phyloP scores from a whole-genome alignment of 495 filamentous ascomycete genomes.

The Neurospora tetrasperma region DNA sequence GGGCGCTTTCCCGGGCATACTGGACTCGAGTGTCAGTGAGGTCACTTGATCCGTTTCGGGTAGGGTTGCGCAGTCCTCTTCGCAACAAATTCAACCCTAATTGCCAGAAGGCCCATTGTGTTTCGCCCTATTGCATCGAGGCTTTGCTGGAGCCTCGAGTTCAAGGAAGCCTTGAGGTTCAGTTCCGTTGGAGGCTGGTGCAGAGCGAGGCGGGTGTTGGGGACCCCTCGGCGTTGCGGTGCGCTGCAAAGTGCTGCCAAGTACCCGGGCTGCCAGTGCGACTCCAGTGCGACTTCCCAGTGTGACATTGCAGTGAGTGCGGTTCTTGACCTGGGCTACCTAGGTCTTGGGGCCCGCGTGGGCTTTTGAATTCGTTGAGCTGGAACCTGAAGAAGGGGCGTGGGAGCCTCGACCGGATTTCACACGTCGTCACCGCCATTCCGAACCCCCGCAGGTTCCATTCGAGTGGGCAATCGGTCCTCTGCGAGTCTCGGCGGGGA shows the following conservation, averaged over 20 bases:
- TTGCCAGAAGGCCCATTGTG: neutral
- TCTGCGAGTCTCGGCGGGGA: neutral
- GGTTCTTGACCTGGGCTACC: neutral
- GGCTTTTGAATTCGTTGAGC: neutral
- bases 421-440: constrained; percentile 29
- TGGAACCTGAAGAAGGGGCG: neutral
- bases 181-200: neutral
- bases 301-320: neutral
- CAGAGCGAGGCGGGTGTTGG: neutral
- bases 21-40: neutral
- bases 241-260: neutral
- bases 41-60: neutral
- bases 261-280: neutral
- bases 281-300: neutral
- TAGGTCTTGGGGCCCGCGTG: neutral
- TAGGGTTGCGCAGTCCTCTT: neutral
- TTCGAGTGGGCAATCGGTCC: neutral
- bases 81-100: neutral
- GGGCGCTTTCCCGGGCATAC: neutral
- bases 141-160: neutral
- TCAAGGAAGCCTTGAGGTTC: neutral
- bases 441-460: constrained; percentile 4
- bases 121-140: neutral
- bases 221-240: neutral
- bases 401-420: constrained; percentile 10